These are phyloP conservation scores for Tremella yokohamensis DNA, from an alignment of 768 basidiomycete genomes.

Conservation along the genomic window DNA sequence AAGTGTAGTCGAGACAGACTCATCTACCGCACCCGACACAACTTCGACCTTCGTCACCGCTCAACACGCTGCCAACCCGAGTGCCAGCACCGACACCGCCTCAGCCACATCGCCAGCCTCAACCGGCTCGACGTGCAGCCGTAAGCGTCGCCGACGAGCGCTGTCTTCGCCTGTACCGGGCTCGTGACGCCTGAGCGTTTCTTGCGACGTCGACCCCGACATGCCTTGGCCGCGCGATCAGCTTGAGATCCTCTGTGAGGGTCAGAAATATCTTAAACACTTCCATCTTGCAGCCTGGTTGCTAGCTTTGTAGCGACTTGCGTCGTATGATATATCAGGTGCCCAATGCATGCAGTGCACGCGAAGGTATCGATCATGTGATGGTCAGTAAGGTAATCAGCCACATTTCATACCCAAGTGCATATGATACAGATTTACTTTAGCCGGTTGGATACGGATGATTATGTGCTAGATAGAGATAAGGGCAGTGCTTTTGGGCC, in stretches of 20 bases:
- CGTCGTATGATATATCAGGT: no score
- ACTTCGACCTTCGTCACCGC: conserved; percentile 1
- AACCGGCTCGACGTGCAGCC: conserved; percentile 2
- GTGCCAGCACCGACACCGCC: conserved; percentile 12
- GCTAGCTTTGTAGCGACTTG: no score
- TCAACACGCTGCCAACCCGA: conserved; percentile 9
- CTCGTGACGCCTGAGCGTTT: background rate
- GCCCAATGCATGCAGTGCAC: no score
- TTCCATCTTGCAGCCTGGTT: no score
- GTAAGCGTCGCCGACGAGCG: background rate
- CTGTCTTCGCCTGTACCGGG: background rate
- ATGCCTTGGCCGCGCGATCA: background rate
- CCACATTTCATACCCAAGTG: no score
- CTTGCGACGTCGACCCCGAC: background rate
- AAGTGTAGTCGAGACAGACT: conserved; percentile 4
- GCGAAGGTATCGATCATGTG: no score
- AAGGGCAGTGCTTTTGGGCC: no score
- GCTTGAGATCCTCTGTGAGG: background rate
- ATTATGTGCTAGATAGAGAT: no score
- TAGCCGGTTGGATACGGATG: no score
- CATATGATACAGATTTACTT: no score
- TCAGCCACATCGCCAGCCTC: background rate
- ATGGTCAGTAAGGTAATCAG: no score
- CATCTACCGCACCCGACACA: conserved; percentile 5
- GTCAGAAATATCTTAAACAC: background rate